Evolutionary conservation across 257 asterid species (phyloP).

Genomic region (Haberlea rhodopensis): DNA sequence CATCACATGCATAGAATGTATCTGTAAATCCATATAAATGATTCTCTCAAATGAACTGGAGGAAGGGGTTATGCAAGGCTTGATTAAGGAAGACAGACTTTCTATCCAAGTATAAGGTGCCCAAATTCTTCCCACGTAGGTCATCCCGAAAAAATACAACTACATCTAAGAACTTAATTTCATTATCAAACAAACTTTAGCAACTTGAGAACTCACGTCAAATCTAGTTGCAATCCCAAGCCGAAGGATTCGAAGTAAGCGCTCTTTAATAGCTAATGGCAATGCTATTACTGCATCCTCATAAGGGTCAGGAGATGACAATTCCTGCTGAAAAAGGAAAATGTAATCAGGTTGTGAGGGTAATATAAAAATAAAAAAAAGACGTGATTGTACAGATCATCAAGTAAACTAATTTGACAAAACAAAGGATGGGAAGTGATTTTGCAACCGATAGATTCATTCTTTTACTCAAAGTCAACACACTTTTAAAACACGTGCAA

Average conservation of each 20-base stretch:
- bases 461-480: not conserved
- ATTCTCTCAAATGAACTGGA: not conserved
- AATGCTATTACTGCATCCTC: slow-evolving; percentile 78
- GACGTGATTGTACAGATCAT: too few relatives aligned
- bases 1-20: slow-evolving; percentile 17
- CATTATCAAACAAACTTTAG: slow-evolving; percentile 22
- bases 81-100: not conserved
- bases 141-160: not conserved
- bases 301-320: slow-evolving; percentile 62
- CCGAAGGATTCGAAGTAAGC: slow-evolving; percentile 77
- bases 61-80: not conserved
- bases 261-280: slow-evolving; percentile 76
- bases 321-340: slow-evolving; percentile 37
- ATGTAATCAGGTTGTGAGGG: slow-evolving; percentile 15
- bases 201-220: slow-evolving; percentile 61
- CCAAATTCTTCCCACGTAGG: not conserved
- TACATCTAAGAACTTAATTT: slow-evolving; percentile 14
- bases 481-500: not conserved
- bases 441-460: not conserved
- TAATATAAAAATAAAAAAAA: slow-evolving; percentile 15
- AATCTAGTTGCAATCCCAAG: slow-evolving; percentile 84
- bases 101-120: not conserved
- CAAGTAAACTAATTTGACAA: not conserved
- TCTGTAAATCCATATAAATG: not conserved
- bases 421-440: not conserved